Evolutionary conservation across 257 asterid genomes (phyloP).

Genomic region (Solanum acaule): DNA sequence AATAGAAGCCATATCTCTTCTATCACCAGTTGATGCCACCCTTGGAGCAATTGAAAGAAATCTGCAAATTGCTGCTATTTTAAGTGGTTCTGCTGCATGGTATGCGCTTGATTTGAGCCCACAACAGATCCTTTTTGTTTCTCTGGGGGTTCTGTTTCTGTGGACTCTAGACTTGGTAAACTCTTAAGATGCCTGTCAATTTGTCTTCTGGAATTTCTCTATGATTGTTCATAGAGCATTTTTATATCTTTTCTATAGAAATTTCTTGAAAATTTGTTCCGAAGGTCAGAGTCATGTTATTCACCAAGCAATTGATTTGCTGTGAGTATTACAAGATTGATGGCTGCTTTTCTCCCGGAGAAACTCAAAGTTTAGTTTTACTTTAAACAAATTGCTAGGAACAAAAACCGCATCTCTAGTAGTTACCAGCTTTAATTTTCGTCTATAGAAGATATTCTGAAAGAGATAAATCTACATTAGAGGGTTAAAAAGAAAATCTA

Average conservation of each 20-base stretch:
- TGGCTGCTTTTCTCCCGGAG: background rate
- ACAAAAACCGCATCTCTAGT: background rate
- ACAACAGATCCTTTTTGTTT: constrained; percentile 43
- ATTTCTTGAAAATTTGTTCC: background rate
- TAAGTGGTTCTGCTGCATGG: constrained; percentile 70
- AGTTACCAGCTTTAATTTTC: background rate
- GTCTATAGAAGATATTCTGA: background rate
- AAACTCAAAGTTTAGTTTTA: background rate
- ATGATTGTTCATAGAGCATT: background rate
- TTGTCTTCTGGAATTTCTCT: background rate
- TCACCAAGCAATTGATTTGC: background rate
- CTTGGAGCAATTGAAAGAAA: constrained; percentile 63
- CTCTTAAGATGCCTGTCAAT: background rate
- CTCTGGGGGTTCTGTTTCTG: constrained; percentile 64
- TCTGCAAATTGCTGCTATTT: constrained; percentile 58
- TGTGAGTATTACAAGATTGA: background rate
- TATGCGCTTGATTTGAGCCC: constrained; percentile 43
- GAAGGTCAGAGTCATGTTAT: background rate
- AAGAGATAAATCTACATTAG: background rate
- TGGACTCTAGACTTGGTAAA: constrained; percentile 88
- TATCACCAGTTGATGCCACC: constrained; percentile 75
- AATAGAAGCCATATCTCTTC: constrained; percentile 58
- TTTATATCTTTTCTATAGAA: background rate
- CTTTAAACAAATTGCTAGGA: background rate
- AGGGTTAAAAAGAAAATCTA: background rate